These are phyloP conservation scores for Kitagawia praeruptora DNA, from an alignment of 129 eudicot species.

Conservation along the genomic window DNA sequence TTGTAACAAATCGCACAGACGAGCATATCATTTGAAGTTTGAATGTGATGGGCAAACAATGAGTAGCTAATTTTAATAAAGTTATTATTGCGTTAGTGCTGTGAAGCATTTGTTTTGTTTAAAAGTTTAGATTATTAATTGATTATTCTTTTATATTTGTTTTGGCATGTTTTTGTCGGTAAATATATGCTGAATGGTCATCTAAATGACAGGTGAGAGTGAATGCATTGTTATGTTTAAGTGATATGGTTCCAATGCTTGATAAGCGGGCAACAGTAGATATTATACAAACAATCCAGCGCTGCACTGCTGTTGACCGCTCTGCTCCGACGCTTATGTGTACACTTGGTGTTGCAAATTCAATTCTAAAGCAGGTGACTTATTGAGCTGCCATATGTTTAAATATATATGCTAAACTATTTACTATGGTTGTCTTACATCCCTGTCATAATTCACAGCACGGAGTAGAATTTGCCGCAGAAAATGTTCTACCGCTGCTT, in stretches of 20 bases:
- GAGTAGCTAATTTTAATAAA: not conserved
- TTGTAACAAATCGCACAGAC: not conserved
- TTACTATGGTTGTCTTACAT: slow-evolving; percentile 13
- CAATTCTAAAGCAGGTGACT: slow-evolving; percentile 76
- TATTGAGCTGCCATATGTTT: not conserved
- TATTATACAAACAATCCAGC: slow-evolving; percentile 71
- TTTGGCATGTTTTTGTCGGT: not conserved
- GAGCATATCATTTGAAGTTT: not conserved
- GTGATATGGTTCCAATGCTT: slow-evolving; percentile 71
- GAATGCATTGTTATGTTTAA: slow-evolving; percentile 84
- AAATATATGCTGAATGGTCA: not conserved
- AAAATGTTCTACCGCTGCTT: slow-evolving; percentile 75
- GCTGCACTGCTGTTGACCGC: slow-evolving; percentile 91
- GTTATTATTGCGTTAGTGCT: not conserved
- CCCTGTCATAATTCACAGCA: slow-evolving; percentile 36
- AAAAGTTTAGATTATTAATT: not conserved
- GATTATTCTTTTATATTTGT: not conserved
- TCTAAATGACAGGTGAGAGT: slow-evolving; percentile 77
- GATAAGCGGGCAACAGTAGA: slow-evolving; percentile 65
- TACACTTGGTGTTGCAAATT: slow-evolving; percentile 84
- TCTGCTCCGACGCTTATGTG: slow-evolving; percentile 98
- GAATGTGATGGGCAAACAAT: not conserved
- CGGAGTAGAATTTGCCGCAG: slow-evolving; percentile 88
- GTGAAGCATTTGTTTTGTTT: not conserved
- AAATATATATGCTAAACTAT: not conserved